Evolutionary conservation across 805 yeast species (phyloP), one percentile per base, ranked within the genome.

Genomic region (Kregervanrija delftensis): DNA sequence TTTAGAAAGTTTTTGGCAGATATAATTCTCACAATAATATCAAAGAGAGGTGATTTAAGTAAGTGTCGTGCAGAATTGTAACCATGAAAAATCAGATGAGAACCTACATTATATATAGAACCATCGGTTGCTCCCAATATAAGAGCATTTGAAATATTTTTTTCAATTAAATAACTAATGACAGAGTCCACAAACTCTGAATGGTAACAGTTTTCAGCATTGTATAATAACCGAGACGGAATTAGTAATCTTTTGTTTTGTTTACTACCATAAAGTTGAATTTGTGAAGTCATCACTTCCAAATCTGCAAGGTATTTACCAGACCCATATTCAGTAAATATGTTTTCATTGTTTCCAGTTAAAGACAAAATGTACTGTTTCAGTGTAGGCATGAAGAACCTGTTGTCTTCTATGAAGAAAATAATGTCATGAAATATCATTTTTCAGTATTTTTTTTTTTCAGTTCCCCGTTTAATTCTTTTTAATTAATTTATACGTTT

Each of bases 21-120:
- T 2, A 78, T 49, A 1, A 60, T 30, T 2, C 45, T 47, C 45
- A 64, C 74, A 0, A 79, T 43, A 3, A 55, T 49, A 30, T 67
- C 66, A 79, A 86, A 80, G 2, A 56, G 49, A 3, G 63, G 51
- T 4, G 66, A 55, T 46, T 77, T 78, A 14, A 83, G 49, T 2
- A 58, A 43, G 13, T 66, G 61, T 3, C 68, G 66, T 17, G 61
- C 60, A n/a, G 69, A 60, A 48, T 71, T 76, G 16, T 31, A 41
- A 17, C 53, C 53, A 22, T 41, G 43, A 4, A 46, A 39, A 5
- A 39, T 31, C 13, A 39, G 42, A 11, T 31, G 14, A 6, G 59
- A 51, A 0, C 65, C 55, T 8, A 63, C 47, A 8, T 54, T 48
- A 8, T 40, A 30, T 4, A 48, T 54, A 2, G 52, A 47, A 1